Conservation (phyloP, 257 asterid species). For the Haberlea rhodopensis region DNA sequence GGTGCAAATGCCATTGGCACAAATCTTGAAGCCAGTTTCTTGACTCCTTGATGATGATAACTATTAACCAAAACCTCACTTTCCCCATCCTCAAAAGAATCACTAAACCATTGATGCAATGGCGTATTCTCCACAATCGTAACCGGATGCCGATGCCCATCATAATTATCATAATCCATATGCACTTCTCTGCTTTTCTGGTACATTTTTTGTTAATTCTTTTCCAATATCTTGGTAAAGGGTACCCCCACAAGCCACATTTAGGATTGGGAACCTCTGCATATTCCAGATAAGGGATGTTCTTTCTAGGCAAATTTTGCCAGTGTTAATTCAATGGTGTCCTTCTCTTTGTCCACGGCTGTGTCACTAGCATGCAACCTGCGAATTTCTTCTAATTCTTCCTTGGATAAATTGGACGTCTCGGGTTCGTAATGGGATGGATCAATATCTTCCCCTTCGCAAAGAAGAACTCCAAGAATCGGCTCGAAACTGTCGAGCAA, state of each 20-base stretch:
- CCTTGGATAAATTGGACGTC: conserved; percentile 37
- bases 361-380: conserved; percentile 65
- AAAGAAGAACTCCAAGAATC: conserved; percentile 85
- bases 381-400: conserved; percentile 70
- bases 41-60: conserved; percentile 93
- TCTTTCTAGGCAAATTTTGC: conserved; percentile 80
- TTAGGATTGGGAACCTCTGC: conserved; percentile 87
- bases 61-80: conserved; percentile 70
- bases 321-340: conserved; percentile 66
- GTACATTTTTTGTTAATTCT: conserved; percentile 35
- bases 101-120: conserved; percentile 64
- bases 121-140: conserved; percentile 58
- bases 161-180: conserved; percentile 71
- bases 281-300: conserved; percentile 80
- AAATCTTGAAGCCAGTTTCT: conserved; percentile 72
- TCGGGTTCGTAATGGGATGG: conserved; percentile 75
- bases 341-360: conserved; percentile 70
- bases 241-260: conserved; percentile 90
- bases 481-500: conserved; percentile 75
- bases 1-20: conserved; percentile 88
- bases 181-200: conserved; percentile 38
- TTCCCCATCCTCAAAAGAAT: conserved; percentile 39
- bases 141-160: conserved; percentile 66
- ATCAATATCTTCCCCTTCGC: conserved; percentile 87
- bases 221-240: conserved; percentile 73